phyloP scores from a whole-genome alignment of 176 grass and related monocot genomes.

The Saccharum officinarum region DNA sequence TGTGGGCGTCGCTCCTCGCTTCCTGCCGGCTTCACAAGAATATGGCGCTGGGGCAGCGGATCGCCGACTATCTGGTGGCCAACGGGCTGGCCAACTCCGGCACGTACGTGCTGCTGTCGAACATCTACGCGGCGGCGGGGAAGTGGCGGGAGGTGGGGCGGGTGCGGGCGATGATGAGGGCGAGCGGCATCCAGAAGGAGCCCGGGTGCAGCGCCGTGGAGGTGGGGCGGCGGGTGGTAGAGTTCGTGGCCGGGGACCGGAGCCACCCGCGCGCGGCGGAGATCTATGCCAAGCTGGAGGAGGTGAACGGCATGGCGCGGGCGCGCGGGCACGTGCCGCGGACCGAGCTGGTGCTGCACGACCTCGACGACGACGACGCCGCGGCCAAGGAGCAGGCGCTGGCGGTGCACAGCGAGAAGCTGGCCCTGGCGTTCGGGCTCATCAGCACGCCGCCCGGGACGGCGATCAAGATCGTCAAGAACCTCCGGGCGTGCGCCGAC shows the following conservation, averaged over 20 bases:
- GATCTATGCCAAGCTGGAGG: conserved; percentile 77
- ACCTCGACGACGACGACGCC: conserved; percentile 48
- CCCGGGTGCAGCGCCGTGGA: conserved; percentile 83
- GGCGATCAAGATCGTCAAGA: conserved; percentile 86
- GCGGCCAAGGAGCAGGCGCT: conserved; percentile 59
- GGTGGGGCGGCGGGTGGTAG: conserved; percentile 57
- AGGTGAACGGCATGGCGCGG: conserved; percentile 62
- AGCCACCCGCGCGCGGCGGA: conserved; percentile 60
- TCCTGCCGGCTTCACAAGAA: conserved; percentile 82
- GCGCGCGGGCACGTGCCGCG: conserved; percentile 69
- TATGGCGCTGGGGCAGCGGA: conserved; percentile 60
- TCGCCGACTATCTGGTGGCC: conserved; percentile 67
- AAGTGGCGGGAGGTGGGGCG: conserved; percentile 62
- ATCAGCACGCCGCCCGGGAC: conserved; percentile 63
- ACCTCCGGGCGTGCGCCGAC: conserved; percentile 78
- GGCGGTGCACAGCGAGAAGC: conserved; percentile 85
- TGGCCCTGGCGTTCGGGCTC: conserved; percentile 81
- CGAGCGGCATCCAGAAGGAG: conserved; percentile 68
- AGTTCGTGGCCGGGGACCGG: conserved; percentile 82
- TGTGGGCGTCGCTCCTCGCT: conserved; percentile 75
- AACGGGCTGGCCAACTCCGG: conserved; percentile 72
- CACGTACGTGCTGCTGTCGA: conserved; percentile 73
- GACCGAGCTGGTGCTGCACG: conserved; percentile 73
- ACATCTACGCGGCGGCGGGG: conserved; percentile 78
- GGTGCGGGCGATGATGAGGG: conserved; percentile 80